Base-by-base conservation (phyloP, 2,329 filamentous ascomycete genomes). In the Diaporthe velutina region DNA sequence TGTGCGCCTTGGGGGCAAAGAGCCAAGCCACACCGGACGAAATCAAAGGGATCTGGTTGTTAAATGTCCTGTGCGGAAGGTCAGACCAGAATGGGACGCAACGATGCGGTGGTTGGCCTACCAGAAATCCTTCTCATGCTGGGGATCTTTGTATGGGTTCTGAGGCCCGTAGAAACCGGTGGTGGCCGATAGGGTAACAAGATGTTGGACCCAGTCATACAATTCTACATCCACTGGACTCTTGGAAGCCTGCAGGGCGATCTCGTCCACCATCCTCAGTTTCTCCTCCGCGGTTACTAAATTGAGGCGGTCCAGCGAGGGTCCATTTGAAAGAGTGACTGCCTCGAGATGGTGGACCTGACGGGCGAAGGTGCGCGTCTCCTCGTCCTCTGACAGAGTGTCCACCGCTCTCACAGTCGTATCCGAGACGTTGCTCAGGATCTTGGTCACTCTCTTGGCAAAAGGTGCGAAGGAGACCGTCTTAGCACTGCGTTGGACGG, bases 391-490 rank as follows among this genome's bases (percentile, higher is more conserved):
- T 9, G 54, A 45, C 38, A 57, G 9, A 33, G 42, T 25, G 28
- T 68, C 70, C 5, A 42, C n/a, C 9, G 58, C 28, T 33, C 70
- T 40, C 8, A 33, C 42, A 22, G 64, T 57, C 12, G 0, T n/a
- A 25, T 64, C 70, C 35, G 68, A 71, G 40, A 50, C 40, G 28
- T 50, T 38, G 40, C 52, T 35, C 22, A 71, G 4, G 38, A 48
- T 17, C 40, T 67, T 60, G 22, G 58, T 40, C 19, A 42, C 40
- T 13, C 17, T 38, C 25, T 30, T 55, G 35, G 73, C 13, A 22
- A 75, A 75, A n/a, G 73, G 73, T 8, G 40, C n/a, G n/a, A 75
- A 75, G 33, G 73, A 75, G 25, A 75, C 12, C 6, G 73, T 73
- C 60, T 55, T 72, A 7, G 73, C 60, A 35, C 45, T 71, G n/a